phyloP scores from a whole-genome alignment of 352 stramenopile genomes.

The Phytophthora vignae region DNA sequence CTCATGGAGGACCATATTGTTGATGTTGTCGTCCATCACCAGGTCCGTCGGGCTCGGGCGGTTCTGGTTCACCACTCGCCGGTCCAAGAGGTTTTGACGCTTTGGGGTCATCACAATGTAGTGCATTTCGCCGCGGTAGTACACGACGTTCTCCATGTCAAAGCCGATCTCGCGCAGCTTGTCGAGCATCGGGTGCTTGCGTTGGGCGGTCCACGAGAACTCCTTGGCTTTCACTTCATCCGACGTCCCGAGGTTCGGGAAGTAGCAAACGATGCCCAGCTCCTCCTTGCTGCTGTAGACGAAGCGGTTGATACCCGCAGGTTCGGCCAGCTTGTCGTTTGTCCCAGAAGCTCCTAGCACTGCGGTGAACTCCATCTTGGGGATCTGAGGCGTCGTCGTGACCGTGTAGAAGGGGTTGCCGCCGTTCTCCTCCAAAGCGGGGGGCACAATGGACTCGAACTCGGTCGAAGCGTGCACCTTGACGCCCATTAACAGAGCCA shows the following conservation, averaged over 20 bases:
- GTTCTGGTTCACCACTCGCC: constrained; percentile 66
- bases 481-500: constrained; percentile 70
- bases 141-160: constrained; percentile 82
- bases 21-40: constrained; percentile 66
- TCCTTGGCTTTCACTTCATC: constrained; percentile 71
- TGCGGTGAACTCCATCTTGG: constrained; percentile 70
- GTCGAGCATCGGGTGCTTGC: constrained; percentile 75
- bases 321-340: constrained; percentile 60
- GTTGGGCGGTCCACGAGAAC: constrained; percentile 81
- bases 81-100: constrained; percentile 66
- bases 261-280: constrained; percentile 81
- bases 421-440: constrained; percentile 56
- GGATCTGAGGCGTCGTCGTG: constrained; percentile 69
- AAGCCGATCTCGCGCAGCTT: constrained; percentile 67
- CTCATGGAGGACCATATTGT: constrained; percentile 53
- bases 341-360: constrained; percentile 66
- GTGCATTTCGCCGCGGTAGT: constrained; percentile 85
- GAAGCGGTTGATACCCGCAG: constrained; percentile 72
- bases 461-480: constrained; percentile 58
- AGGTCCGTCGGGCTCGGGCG: constrained; percentile 58
- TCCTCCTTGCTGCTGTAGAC: constrained; percentile 73
- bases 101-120: constrained; percentile 87
- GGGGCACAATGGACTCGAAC: constrained; percentile 56
- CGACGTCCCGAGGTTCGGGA: constrained; percentile 67
- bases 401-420: constrained; percentile 65